Percentiles rank a stretch among this genome's conserved stretches.
phyloP scores from a whole-genome alignment of 345 rosid genomes.

The Linum usitatissimum region DNA sequence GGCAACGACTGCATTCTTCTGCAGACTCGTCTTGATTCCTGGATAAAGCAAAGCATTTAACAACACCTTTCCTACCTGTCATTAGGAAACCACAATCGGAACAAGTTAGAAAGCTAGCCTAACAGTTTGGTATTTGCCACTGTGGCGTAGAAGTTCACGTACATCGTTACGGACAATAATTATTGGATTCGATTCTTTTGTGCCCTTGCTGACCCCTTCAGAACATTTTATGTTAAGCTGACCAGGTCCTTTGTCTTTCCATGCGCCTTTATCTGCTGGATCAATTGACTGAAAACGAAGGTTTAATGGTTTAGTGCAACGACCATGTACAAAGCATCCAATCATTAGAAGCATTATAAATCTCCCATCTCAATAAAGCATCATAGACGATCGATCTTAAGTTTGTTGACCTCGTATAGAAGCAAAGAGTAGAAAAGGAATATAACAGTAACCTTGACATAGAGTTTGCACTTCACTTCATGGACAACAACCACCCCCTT shows the following conservation, averaged over 20 bases:
- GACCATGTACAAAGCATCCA: background rate
- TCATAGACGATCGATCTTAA: background rate
- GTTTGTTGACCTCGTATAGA: background rate
- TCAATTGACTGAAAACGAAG: constrained; percentile 47
- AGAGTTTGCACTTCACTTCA: constrained; percentile 95
- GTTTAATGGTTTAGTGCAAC: background rate
- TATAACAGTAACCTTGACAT: constrained; percentile 56
- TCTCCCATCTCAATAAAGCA: background rate
- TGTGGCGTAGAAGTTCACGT: constrained; percentile 11
- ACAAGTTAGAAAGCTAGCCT: background rate
- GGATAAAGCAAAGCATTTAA: constrained; percentile 80
- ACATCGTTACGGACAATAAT: constrained; percentile 81
- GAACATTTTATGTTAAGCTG: constrained; percentile 77
- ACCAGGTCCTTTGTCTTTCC: constrained; percentile 97
- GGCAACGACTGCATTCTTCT: constrained; percentile 76
- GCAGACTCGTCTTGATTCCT: constrained; percentile 72
- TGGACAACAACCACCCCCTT: constrained; percentile 68
- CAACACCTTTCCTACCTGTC: constrained; percentile 75
- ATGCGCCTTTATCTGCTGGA: constrained; percentile 62
- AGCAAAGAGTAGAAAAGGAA: background rate
- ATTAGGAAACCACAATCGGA: constrained; percentile 9
- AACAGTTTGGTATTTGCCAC: background rate
- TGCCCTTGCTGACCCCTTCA: constrained; percentile 74
- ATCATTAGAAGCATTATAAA: background rate
- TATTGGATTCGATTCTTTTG: constrained; percentile 83